Evolutionary conservation across 441 rosid species (phyloP), one percentile per base, ranked within the genome.

Genomic region (Biscutella laevigata): DNA sequence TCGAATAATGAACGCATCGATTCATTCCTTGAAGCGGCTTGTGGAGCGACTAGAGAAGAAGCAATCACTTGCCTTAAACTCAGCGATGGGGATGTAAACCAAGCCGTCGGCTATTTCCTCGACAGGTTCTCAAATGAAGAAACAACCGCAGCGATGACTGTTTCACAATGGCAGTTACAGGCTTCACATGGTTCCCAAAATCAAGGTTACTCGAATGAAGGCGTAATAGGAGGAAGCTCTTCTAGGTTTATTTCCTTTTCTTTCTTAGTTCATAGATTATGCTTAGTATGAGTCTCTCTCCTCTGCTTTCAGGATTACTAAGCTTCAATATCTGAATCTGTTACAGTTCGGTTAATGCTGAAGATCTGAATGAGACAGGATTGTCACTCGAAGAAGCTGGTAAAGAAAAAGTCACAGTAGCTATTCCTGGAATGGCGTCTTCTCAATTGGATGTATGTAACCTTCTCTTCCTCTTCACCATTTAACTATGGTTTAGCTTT

Each of bases 391-490:
- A 47, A 36, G 36, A 47, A 10, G 30, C 20, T 28, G 13, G 32
- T 17, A 37, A 24, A 16, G 44, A 3, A 48, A 25, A 17, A 3
- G 32, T 41, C 44, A 5, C 51, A 5, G 10, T 48, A 17, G n/a
- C n/a, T n/a, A n/a, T n/a, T n/a, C n/a, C n/a, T n/a, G n/a, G n/a
- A n/a, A 13, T 20, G 25, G 45, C 53, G 20, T 19, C 25, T 17
- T 53, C 53, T 52, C 45, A 13, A 36, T 46, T 44, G 40, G 32
- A 35, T 9, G 67, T 62, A 62, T 43, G 26, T 43, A 42, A 52
- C 30, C 13, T 26, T 61, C 12, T 26, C 24, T 35, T n/a, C 42
- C n/a, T n/a, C n/a, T n/a, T n/a, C n/a, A n/a, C n/a, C n/a, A n/a
- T n/a, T n/a, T n/a, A n/a, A n/a, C n/a, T n/a, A n/a, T n/a, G n/a